Evolutionary conservation across 345 rosid species (phyloP), one percentile per base, ranked within the genome.

Genomic region (Pugionium dolabratum): DNA sequence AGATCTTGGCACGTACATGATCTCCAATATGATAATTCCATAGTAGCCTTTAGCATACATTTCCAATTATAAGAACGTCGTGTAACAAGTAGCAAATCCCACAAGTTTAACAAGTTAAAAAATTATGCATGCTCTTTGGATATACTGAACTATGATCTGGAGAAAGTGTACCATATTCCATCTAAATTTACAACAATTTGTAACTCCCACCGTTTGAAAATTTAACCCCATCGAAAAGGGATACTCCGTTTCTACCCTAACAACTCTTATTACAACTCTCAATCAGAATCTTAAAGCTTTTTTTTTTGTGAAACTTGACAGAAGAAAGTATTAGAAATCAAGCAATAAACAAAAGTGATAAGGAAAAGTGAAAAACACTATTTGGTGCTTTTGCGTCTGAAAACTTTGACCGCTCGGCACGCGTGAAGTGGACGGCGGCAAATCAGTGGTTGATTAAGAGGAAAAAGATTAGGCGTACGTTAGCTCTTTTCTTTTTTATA

Each of bases 361-460:
- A 63, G 71, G 86, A 83, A 40, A 69, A 53, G 29, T 4, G 53
- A 9, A 39, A 51, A 56, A 43, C 44, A 56, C 35, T 1, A 7
- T 42, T 62, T 10, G 35, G 49, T 56, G 62, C 76, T 76, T 77
- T 68, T 59, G 78, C 75, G 77, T 73, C 70, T 75, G 78, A 77
- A 51, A 57, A 10, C 42, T 71, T 82, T 82, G 87, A 79, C 87
- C 79, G 31, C 34, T 79, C 54, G 50, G 69, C 79, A 77, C 83
- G 87, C 95, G 82, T 85, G 83, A 74, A 65, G 76, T 75, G 71
- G 84, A 82, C 86, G 82, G 79, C 93, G 82, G 79, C 93, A 83
- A 78, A 79, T 52, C 59, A 66, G 64, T 61, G 48, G 72, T 45
- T 66, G 57, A 59, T 67, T 58, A 59, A 39, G 41, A 50, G 60